Evolutionary conservation across 441 rosid species (phyloP).

Genomic region (Breynia disticha): DNA sequence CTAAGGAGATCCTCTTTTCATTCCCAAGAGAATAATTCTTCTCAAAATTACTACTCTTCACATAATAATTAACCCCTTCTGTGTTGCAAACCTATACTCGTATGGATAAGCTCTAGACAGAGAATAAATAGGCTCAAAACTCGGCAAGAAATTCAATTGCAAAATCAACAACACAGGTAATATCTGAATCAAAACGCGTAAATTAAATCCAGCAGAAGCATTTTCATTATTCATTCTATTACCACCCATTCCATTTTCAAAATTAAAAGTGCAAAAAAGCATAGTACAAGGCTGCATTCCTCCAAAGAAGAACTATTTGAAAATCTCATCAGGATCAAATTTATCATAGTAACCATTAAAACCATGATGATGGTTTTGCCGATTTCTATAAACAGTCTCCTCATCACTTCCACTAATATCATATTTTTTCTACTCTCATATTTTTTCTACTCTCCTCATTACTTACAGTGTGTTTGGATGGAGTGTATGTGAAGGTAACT

Average conservation of each 20-base stretch:
- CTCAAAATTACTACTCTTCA: slow-evolving; percentile 63
- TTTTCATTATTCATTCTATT: slow-evolving; percentile 45
- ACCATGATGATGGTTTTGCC: slow-evolving; percentile 24
- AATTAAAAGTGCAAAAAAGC: slow-evolving; percentile 59
- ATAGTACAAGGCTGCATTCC: slow-evolving; percentile 73
- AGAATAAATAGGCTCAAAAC: slow-evolving; percentile 62
- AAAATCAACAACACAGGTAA: slow-evolving; percentile 67
- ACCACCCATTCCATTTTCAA: slow-evolving; percentile 48
- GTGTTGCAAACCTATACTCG: slow-evolving; percentile 60
- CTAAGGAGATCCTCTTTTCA: slow-evolving; percentile 39
- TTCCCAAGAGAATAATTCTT: slow-evolving; percentile 54
- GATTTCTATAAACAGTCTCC: slow-evolving; percentile 50
- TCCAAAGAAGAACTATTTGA: slow-evolving; percentile 88
- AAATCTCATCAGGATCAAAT: slow-evolving; percentile 84
- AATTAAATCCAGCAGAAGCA: slow-evolving; percentile 52
- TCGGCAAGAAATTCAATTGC: slow-evolving; percentile 61
- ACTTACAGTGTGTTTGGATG: too few species aligned
- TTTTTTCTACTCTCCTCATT: slow-evolving; percentile 53
- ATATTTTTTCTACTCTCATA: slow-evolving; percentile 56
- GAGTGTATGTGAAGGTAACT: too few species aligned
- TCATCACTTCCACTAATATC: slow-evolving; percentile 76
- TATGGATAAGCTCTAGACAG: slow-evolving; percentile 63
- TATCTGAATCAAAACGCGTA: slow-evolving; percentile 55
- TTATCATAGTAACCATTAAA: slow-evolving; percentile 70
- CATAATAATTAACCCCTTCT: slow-evolving; percentile 70